phyloP scores from a whole-genome alignment of 192 early-diverging fungal genomes.

The Podila epicladia region DNA sequence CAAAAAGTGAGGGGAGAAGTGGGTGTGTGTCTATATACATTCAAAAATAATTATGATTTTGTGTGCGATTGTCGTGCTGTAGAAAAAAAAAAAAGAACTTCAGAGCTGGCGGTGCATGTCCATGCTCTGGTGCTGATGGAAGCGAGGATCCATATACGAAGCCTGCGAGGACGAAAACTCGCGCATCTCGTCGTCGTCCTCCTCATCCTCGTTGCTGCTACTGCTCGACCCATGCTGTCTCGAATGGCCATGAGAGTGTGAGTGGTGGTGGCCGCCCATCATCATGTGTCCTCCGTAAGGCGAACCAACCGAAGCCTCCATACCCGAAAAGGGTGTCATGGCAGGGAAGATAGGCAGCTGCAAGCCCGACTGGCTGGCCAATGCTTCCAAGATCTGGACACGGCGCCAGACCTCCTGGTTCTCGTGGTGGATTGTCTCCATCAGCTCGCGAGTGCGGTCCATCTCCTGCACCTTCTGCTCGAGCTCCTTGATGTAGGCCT shows the following conservation, averaged over 20 bases:
- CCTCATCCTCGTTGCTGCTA: conserved; percentile 38
- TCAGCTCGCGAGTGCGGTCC: conserved; percentile 52
- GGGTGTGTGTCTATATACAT: conserved; percentile 1
- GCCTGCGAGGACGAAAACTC: conserved; percentile 17
- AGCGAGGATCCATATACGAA: not conserved
- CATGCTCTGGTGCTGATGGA: conserved; percentile 4
- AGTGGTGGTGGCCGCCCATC: not conserved
- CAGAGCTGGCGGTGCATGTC: conserved; percentile 15
- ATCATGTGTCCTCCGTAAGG: conserved; percentile 6
- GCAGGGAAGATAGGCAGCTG: conserved; percentile 24
- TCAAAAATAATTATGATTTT: not conserved
- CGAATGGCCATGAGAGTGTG: not conserved
- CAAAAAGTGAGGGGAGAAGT: not conserved
- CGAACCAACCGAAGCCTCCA: not conserved
- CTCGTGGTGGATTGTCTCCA: conserved; percentile 53
- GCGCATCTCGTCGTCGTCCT: conserved; percentile 45
- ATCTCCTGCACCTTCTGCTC: conserved; percentile 80
- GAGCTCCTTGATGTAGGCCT: conserved; percentile 82
- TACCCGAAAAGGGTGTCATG: conserved; percentile 4
- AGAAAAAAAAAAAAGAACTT: not conserved
- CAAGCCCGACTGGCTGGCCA: conserved; percentile 20
- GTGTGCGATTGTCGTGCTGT: not conserved
- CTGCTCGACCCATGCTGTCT: conserved; percentile 6
- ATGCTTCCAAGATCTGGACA: conserved; percentile 28
- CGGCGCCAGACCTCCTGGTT: conserved; percentile 48